Percentiles rank a stretch among this genome's conserved stretches.
phyloP scores from a whole-genome alignment of 225 moss, liverwort and hornwort genomes.

The Takakia lepidozioides region DNA sequence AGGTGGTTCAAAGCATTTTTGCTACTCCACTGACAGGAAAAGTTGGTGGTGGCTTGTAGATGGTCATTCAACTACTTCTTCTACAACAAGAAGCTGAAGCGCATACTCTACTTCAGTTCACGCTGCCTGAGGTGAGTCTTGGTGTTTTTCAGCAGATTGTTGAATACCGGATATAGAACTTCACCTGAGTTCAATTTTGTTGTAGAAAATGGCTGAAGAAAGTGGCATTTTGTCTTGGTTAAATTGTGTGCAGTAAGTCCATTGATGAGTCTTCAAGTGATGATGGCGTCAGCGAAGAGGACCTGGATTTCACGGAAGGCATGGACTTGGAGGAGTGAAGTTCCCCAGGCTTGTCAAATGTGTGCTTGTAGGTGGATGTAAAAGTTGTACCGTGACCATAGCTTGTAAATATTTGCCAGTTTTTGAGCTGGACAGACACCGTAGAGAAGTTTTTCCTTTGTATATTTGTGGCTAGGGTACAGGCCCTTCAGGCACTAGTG shows the following conservation, averaged over 20 bases:
- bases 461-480: too few species aligned
- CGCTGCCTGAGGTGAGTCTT: slow-evolving; percentile 68
- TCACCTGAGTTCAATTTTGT: neutral
- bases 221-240: neutral
- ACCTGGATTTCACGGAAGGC: slow-evolving; percentile 58
- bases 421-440: too few species aligned
- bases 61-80: slow-evolving; percentile 98
- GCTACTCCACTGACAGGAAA: neutral
- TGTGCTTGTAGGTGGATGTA: neutral
- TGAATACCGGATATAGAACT: too few species aligned
- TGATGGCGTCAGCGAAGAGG: slow-evolving; percentile 61
- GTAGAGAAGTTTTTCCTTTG: too few species aligned
- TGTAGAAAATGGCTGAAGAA: neutral
- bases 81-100: slow-evolving; percentile 97
- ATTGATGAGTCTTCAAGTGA: slow-evolving; percentile 47
- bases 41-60: slow-evolving; percentile 35
- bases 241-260: slow-evolving; percentile 44
- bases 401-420: neutral
- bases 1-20: too few species aligned
- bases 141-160: neutral
- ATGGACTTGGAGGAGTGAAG: slow-evolving; percentile 80
- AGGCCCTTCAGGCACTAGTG: too few species aligned
- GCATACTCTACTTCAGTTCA: slow-evolving; percentile 92
- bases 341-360: neutral
- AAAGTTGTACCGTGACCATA: neutral